Evolutionary conservation across 202 grass and related monocot genomes (phyloP).

Genomic region (Schoenoplectus tabernaemontani): DNA sequence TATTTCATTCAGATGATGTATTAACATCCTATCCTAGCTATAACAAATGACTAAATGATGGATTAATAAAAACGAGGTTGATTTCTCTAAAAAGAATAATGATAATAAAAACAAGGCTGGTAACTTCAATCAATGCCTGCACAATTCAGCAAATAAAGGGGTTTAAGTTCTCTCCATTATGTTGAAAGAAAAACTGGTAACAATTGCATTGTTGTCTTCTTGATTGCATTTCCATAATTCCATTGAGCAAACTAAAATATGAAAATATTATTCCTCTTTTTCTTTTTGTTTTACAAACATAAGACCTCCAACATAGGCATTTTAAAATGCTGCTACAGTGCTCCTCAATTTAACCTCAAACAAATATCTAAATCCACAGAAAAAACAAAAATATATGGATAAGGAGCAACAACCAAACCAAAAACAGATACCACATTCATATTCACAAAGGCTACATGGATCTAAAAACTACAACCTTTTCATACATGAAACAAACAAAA

Average conservation of each 20-base stretch:
- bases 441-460: not conserved
- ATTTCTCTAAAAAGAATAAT: too few relatives aligned
- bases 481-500: not conserved
- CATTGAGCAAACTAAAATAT: not conserved
- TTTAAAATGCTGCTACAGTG: not conserved
- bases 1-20: too few relatives aligned
- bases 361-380: not conserved
- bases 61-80: too few relatives aligned
- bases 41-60: too few relatives aligned
- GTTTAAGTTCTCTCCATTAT: not conserved
- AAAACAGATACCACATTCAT: conserved; percentile 11
- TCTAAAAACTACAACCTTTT: conserved; percentile 1
- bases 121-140: not conserved
- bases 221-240: not conserved
- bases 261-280: not conserved
- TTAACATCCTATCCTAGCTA: too few relatives aligned
- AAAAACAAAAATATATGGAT: not conserved
- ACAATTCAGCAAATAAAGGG: not conserved
- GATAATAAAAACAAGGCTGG: not conserved
- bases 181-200: not conserved
- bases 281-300: not conserved
- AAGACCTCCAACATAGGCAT: not conserved
- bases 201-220: not conserved
- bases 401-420: conserved; percentile 1
- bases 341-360: conserved; percentile 6